Evolutionary conservation across 208 protist species (phyloP).

Genomic region (Kentomonas sorsogonicus): DNA sequence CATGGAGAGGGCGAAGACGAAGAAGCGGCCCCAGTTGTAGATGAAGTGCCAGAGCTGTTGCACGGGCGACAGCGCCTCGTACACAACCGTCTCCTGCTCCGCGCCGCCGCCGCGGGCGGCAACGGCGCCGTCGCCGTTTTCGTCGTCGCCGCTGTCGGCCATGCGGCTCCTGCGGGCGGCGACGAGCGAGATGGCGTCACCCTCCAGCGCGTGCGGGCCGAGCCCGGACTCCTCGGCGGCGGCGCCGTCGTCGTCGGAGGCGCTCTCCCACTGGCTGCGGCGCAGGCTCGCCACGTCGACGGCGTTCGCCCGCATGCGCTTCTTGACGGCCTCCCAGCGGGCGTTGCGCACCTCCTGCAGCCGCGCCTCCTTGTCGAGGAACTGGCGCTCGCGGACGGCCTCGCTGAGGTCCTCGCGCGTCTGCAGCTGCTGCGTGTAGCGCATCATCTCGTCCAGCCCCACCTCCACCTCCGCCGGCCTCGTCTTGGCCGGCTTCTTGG

Average conservation of each 20-base stretch:
- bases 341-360: constrained; percentile 17
- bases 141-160: too few relatives aligned
- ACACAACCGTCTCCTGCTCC: neutral
- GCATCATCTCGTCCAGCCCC: constrained; percentile 15
- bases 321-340: constrained; percentile 31
- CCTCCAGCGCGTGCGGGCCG: too few relatives aligned
- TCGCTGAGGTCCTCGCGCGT: constrained; percentile 14
- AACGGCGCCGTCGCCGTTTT: neutral
- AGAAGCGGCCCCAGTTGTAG: constrained; percentile 45
- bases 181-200: too few relatives aligned
- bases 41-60: constrained; percentile 27
- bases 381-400: neutral
- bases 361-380: constrained; percentile 8
- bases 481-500: neutral
- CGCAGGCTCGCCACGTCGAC: neutral
- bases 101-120: too few relatives aligned
- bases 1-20: constrained; percentile 24
- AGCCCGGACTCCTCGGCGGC: too few relatives aligned
- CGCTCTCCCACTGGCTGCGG: neutral
- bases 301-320: constrained; percentile 19
- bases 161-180: too few relatives aligned
- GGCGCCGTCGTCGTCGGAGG: too few relatives aligned
- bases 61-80: constrained; percentile 17
- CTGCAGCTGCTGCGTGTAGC: constrained; percentile 16
- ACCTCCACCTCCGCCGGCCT: constrained; percentile 5